phyloP scores from a whole-genome alignment of 306 rosid species.

The Gynostemma pentaphyllum region DNA sequence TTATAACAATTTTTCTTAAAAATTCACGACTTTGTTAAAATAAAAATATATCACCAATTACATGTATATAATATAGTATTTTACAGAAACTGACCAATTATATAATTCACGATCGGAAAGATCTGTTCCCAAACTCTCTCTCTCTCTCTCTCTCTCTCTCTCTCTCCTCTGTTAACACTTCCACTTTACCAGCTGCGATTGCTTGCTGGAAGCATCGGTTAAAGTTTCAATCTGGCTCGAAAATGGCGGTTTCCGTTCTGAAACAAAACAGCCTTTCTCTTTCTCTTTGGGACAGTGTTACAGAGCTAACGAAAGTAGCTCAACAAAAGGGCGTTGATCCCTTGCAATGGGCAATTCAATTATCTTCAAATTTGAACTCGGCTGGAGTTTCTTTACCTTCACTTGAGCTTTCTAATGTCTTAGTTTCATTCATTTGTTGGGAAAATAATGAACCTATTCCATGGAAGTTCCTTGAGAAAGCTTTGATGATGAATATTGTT shows the following conservation, averaged over 20 bases:
- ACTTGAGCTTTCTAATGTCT: slow-evolving; percentile 47
- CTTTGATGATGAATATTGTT: slow-evolving; percentile 49
- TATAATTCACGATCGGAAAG: background rate
- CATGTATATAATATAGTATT: background rate
- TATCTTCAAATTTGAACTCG: slow-evolving; percentile 60
- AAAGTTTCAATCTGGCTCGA: slow-evolving; percentile 21
- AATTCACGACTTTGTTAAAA: no score
- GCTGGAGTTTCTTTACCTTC: slow-evolving; percentile 73
- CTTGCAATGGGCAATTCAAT: slow-evolving; percentile 67
- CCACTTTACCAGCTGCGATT: slow-evolving; percentile 3
- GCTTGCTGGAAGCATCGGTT: background rate
- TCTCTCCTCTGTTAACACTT: background rate
- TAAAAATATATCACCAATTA: background rate
- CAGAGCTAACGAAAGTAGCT: slow-evolving; percentile 56
- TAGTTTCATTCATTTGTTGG: slow-evolving; percentile 88
- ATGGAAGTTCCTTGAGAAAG: slow-evolving; percentile 94
- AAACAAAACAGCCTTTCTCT: no score
- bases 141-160: background rate
- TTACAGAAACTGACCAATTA: background rate
- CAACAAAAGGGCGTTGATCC: slow-evolving; percentile 79
- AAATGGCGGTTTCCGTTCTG: slow-evolving; percentile 40
- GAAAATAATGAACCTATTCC: slow-evolving; percentile 75
- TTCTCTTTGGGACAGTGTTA: slow-evolving; percentile 46
- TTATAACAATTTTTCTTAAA: no score
- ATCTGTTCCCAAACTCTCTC: background rate